phyloP scores from a whole-genome alignment of 108 stramenopile genomes.

The Mayamaea pseudoterrestris region DNA sequence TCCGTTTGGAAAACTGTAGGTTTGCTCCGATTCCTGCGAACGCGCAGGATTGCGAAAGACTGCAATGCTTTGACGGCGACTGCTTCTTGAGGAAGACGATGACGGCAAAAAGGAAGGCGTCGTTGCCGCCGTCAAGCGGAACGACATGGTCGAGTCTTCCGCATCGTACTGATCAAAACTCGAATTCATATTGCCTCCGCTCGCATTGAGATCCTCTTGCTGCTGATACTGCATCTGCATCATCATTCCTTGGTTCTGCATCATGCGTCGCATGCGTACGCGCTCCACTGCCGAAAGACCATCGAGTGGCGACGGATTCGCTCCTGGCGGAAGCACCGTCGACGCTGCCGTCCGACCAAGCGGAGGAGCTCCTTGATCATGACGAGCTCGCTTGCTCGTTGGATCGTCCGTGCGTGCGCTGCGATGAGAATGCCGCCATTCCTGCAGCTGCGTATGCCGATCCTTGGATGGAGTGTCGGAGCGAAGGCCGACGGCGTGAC shows the following conservation, averaged over 20 bases:
- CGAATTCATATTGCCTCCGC: no score
- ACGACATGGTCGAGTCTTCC: not conserved
- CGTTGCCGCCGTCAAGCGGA: not conserved
- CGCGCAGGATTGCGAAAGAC: not conserved
- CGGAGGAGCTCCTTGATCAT: not conserved
- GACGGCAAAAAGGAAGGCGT: not conserved
- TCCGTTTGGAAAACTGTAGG: not conserved
- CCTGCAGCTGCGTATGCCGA: slow-evolving; percentile 60
- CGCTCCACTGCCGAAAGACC: slow-evolving; percentile 16
- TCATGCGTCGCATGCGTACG: slow-evolving; percentile 2
- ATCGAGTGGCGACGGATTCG: slow-evolving; percentile 1
- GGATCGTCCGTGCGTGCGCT: slow-evolving; percentile 9
- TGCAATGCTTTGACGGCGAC: slow-evolving; percentile 3
- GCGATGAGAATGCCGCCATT: slow-evolving; percentile 42
- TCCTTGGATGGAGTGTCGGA: slow-evolving; percentile 29
- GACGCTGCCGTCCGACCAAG: not conserved
- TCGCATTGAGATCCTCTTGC: no score
- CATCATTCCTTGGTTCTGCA: not conserved
- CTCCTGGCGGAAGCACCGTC: not conserved
- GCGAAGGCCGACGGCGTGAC: slow-evolving; percentile 6
- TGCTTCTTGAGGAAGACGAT: not conserved
- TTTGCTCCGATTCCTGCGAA: not conserved
- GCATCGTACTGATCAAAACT: no score
- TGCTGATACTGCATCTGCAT: not conserved
- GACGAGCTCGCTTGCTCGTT: not conserved